Percentiles rank a stretch among this genome's conserved stretches.
Evolutionary conservation across 2,329 filamentous ascomycete species (phyloP).

Genomic region (Beauveria rudraprayagi): DNA sequence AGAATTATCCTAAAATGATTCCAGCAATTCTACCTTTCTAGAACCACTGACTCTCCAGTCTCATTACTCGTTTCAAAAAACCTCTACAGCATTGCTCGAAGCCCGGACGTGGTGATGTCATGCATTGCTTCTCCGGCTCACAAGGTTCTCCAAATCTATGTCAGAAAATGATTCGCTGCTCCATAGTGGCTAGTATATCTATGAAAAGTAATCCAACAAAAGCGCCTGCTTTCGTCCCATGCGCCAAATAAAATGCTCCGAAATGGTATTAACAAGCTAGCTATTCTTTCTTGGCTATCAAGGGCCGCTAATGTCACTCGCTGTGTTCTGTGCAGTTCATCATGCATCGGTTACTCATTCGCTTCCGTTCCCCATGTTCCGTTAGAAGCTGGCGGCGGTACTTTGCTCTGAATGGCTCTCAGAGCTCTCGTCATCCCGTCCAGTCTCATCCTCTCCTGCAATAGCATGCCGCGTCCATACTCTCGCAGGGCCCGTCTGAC

Average conservation of each 20-base stretch:
- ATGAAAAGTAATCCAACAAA: neutral
- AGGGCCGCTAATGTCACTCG: neutral
- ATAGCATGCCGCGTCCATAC: conserved; percentile 69
- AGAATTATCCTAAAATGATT: neutral
- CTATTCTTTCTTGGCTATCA: neutral
- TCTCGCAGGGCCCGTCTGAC: conserved; percentile 67
- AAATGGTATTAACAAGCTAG: neutral
- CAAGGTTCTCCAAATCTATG: no score
- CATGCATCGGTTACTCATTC: neutral
- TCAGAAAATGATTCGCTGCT: neutral
- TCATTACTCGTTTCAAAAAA: neutral
- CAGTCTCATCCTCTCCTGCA: conserved; percentile 70
- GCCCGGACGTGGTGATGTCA: conserved; percentile 25
- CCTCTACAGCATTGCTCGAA: conserved; percentile 30
- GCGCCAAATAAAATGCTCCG: neutral
- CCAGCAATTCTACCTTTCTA: neutral
- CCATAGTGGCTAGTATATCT: neutral
- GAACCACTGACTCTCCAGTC: neutral
- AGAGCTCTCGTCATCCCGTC: conserved; percentile 75
- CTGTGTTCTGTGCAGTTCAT: neutral
- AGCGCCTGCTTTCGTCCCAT: neutral
- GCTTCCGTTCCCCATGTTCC: neutral
- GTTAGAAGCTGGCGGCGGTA: neutral
- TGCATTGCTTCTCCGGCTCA: neutral
- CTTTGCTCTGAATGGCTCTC: conserved; percentile 43